These are phyloP conservation scores for Fraxinus ornus DNA, from an alignment of 305 asterid species.

Conservation along the genomic window DNA sequence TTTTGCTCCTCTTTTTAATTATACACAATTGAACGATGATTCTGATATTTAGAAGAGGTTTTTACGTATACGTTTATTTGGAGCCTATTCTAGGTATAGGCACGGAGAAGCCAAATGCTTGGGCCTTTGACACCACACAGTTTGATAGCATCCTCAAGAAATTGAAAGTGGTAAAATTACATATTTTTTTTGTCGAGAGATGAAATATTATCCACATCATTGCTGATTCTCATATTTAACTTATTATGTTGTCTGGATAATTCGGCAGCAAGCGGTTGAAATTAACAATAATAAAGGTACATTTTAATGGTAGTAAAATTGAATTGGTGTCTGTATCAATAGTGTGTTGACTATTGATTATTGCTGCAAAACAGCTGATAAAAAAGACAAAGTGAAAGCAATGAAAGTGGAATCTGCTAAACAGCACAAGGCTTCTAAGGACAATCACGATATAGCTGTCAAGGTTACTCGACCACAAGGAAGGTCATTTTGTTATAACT, in stretches of 20 bases:
- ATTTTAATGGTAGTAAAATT: not conserved
- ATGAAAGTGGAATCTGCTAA: slow-evolving; percentile 22
- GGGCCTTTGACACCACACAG: slow-evolving; percentile 98
- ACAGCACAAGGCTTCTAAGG: slow-evolving; percentile 28
- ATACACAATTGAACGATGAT: not conserved
- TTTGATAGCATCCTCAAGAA: slow-evolving; percentile 88
- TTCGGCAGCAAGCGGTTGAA: slow-evolving; percentile 63
- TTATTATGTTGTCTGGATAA: slow-evolving; percentile 8
- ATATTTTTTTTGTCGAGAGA: not conserved
- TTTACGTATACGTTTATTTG: not conserved
- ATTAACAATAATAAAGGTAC: slow-evolving; percentile 57
- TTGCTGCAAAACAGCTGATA: slow-evolving; percentile 39
- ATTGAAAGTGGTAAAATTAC: slow-evolving; percentile 71
- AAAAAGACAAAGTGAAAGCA: slow-evolving; percentile 32
- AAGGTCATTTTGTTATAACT: slow-evolving; percentile 60
- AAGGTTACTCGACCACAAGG: slow-evolving; percentile 90
- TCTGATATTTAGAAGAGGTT: not conserved
- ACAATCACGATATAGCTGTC: slow-evolving; percentile 31
- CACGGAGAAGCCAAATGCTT: slow-evolving; percentile 69
- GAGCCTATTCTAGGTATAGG: slow-evolving; percentile 63
- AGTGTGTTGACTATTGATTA: slow-evolving; percentile 11
- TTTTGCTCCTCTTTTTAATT: not conserved
- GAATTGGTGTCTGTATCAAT: slow-evolving; percentile 7
- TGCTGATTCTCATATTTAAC: not conserved
- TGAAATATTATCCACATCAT: not conserved